Percentiles rank a stretch among this genome's conserved stretches.
These are phyloP conservation scores for Yamadazyma phyllophila DNA, from an alignment of 805 yeast genomes.

Conservation along the genomic window DNA sequence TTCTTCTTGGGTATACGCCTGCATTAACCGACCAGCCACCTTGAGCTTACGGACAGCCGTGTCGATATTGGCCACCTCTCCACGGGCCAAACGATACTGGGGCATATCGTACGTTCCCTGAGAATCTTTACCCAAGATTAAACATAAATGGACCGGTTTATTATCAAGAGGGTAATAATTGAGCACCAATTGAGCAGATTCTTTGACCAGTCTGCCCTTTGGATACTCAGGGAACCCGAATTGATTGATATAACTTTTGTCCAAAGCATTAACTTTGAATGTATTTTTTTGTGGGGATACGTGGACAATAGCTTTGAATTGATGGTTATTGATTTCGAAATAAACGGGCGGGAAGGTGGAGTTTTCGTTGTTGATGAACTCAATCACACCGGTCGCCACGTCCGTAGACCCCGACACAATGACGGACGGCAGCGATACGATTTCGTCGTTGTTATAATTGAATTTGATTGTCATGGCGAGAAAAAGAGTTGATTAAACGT, in stretches of 20 bases:
- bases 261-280: conserved; percentile 49
- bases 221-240: conserved; percentile 25
- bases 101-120: conserved; percentile 72
- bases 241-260: conserved; percentile 32
- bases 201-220: conserved; percentile 19
- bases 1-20: conserved; percentile 87
- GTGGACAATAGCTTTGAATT: conserved; percentile 74
- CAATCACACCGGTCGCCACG: conserved; percentile 23
- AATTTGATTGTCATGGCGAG: conserved; percentile 24
- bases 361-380: conserved; percentile 32
- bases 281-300: conserved; percentile 61
- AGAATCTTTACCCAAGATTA: conserved; percentile 76
- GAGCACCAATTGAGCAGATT: conserved; percentile 23
- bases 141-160: conserved; percentile 79
- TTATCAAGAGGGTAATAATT: conserved; percentile 53
- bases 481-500: not conserved
- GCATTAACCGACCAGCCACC: conserved; percentile 84
- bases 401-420: conserved; percentile 30
- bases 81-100: conserved; percentile 36
- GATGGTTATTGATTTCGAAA: conserved; percentile 62
- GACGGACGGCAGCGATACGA: conserved; percentile 40
- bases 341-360: conserved; percentile 62
- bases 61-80: conserved; percentile 67
- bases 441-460: conserved; percentile 34
- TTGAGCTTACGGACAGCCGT: conserved; percentile 71